These are phyloP conservation scores for Cordyceps fumosorosea DNA, from an alignment of 2,329 filamentous ascomycete species.

Conservation along the genomic window DNA sequence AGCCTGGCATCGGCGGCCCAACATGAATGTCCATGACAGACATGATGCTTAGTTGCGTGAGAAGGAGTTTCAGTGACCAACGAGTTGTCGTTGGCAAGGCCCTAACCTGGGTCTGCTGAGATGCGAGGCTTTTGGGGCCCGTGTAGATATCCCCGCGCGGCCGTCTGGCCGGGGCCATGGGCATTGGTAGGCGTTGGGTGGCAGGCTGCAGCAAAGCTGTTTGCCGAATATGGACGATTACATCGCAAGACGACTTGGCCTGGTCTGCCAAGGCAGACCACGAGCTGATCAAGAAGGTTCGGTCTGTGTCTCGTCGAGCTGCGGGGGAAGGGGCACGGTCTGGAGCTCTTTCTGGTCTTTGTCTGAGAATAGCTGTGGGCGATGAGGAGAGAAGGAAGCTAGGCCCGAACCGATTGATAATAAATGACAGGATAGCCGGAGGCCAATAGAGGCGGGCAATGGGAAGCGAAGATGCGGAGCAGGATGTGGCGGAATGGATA, in stretches of 20 bases:
- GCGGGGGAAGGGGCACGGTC: not conserved
- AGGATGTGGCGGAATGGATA: not conserved
- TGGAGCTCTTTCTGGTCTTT: not conserved
- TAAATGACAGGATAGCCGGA: not conserved
- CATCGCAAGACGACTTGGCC: not conserved
- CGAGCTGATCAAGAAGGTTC: not conserved
- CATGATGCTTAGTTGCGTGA: not conserved
- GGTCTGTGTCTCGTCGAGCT: not conserved
- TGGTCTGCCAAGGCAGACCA: not conserved
- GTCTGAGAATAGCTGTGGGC: not conserved
- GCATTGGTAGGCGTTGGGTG: too few species aligned
- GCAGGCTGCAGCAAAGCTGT: not conserved
- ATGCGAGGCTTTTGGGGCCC: not conserved
- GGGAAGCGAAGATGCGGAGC: conserved; percentile 7
- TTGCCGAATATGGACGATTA: not conserved
- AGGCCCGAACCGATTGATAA: conserved; percentile 4
- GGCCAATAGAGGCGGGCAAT: not conserved
- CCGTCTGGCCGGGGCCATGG: not conserved
- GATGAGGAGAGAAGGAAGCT: not conserved
- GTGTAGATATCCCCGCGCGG: not conserved
- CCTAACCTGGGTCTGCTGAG: not conserved
- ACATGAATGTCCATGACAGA: not conserved
- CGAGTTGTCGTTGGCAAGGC: not conserved
- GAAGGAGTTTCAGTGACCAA: not conserved
- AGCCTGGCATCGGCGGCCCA: not conserved